Conservation (phyloP, 768 basidiomycete genomes). For the Termitomyces sp. region DNA sequence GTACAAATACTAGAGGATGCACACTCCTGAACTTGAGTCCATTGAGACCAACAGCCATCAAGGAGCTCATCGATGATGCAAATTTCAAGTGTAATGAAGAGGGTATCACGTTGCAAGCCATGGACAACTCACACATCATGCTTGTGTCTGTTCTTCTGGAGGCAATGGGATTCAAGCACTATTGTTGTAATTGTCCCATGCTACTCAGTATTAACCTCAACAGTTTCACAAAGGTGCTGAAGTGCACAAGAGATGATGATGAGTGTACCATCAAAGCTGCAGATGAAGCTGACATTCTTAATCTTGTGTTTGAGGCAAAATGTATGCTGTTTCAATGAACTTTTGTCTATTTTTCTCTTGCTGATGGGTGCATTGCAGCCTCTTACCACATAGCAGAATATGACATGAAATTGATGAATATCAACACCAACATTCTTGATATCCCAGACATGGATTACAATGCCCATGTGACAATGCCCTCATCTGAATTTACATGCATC, state of each 20-base stretch:
- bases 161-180: slow-evolving; percentile 73
- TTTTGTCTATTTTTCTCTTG: background rate
- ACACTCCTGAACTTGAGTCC: no score
- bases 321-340: slow-evolving; percentile 39
- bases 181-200: slow-evolving; percentile 94
- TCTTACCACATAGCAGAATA: slow-evolving; percentile 94
- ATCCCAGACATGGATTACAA: slow-evolving; percentile 99
- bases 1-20: no score
- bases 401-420: slow-evolving; percentile 99
- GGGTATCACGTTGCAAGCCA: slow-evolving; percentile 77
- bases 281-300: slow-evolving; percentile 51
- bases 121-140: no score
- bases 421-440: slow-evolving; percentile 89
- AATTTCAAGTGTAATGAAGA: slow-evolving; percentile 98
- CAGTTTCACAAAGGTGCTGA: slow-evolving; percentile 77
- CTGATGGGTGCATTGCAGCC: slow-evolving; percentile 41
- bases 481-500: slow-evolving; percentile 86
- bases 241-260: slow-evolving; percentile 96
- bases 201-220: slow-evolving; percentile 60
- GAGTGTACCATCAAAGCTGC: no score
- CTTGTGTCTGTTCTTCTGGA: no score
- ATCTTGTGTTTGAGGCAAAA: slow-evolving; percentile 86
- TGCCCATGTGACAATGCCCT: slow-evolving; percentile 85
- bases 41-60: no score
- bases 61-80: slow-evolving; percentile 72